Base-by-base conservation (phyloP, 2,329 filamentous ascomycete genomes). In the Keithomyces neogunnii region DNA sequence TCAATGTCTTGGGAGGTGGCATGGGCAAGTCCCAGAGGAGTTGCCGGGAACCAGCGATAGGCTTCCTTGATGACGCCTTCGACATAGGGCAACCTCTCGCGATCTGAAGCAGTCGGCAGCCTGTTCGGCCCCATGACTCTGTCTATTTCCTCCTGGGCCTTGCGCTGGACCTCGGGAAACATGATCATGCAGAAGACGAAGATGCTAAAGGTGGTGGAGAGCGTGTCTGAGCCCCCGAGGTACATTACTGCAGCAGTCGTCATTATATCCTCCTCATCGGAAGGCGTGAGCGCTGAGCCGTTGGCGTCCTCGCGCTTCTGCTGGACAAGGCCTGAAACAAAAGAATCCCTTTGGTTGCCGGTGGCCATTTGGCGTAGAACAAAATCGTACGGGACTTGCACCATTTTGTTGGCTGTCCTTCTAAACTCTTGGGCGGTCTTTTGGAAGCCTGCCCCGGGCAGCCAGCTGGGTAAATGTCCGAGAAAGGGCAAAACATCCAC, bases 111-210 rank as follows among this genome's bases (percentile, higher is more conserved):
- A 2, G 57, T 63, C 0, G 76, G 76, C 3, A 75, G 51, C 3
- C 75, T 64, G 10, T 68, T 60, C 0, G 56, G 35, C 2, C 75
- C 74, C 19, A 75, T 63, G 1, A 77, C 66, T 0, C 60, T 50
- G 44, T 76, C 72, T 3, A 79, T 64, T 44, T 74, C 69, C 0
- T 57, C 55, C 38, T 72, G 71, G 0, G 68, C 73, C 38, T 59
- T 62, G 52, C 59, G 69, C 53, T 76, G 73, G 0, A 75, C 70
- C 1, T 65, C 65, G 1, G 65, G 64, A 13, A 69, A 65, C 1
- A 73, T 55, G 0, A 68, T 56, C 73, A 79, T 76, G 5, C 76
- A 77, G 26, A 73, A 63, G 1, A 75, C 61, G 53, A 77, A 74
- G 45, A 28, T 45, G 19, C 5, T 42, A 1, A 56, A 6, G 5